These are phyloP conservation scores for Ogataea pilisensis DNA, from an alignment of 805 yeast species.

Conservation along the genomic window DNA sequence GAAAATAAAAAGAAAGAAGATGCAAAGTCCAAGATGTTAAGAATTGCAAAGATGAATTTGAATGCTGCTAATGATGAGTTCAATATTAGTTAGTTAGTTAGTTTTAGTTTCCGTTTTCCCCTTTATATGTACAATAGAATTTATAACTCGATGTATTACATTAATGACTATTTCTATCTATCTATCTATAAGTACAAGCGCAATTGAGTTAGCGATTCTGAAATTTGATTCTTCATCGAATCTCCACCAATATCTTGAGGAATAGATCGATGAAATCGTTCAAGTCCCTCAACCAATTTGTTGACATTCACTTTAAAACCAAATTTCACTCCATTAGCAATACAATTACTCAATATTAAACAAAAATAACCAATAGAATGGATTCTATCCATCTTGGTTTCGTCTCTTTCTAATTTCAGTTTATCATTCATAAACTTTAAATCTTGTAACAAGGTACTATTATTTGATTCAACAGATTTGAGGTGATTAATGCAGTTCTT, in stretches of 20 bases:
- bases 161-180: no score
- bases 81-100: slow-evolving; percentile 40
- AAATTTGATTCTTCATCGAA: slow-evolving; percentile 9
- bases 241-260: slow-evolving; percentile 5
- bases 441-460: no score
- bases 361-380: slow-evolving; percentile 28
- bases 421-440: slow-evolving; percentile 3
- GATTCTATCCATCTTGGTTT: slow-evolving; percentile 8
- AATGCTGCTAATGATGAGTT: slow-evolving; percentile 68
- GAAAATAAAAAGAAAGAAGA: slow-evolving; percentile 51
- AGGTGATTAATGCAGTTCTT: neutral
- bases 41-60: slow-evolving; percentile 68
- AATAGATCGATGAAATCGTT: slow-evolving; percentile 9
- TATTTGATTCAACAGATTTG: neutral
- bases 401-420: slow-evolving; percentile 6
- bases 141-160: no score
- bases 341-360: slow-evolving; percentile 13
- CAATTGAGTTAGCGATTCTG: neutral
- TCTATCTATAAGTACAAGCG: no score
- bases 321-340: neutral
- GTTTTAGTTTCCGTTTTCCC: neutral
- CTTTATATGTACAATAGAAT: neutral
- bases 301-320: neutral
- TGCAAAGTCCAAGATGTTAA: slow-evolving; percentile 67
- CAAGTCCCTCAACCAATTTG: slow-evolving; percentile 9